phyloP scores from a whole-genome alignment of 176 grass and related monocot genomes.

The Hordeum marinum region DNA sequence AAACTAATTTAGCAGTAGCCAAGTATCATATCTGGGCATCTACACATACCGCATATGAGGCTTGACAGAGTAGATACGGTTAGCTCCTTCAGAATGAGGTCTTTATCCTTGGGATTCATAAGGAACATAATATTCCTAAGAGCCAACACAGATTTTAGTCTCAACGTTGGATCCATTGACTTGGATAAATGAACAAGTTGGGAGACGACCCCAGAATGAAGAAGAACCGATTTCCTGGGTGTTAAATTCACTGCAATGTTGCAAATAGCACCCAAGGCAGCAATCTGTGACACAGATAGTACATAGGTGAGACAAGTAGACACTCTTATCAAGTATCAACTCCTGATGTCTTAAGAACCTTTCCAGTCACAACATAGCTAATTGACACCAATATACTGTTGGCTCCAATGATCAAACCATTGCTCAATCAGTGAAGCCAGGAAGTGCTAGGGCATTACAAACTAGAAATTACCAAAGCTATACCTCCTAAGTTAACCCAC shows the following conservation, averaged over 20 bases:
- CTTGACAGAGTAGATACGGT: conserved; percentile 59
- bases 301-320: not conserved
- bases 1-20: not conserved
- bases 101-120: conserved; percentile 74
- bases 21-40: conserved; percentile 8
- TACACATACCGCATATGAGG: conserved; percentile 78
- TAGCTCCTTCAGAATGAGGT: conserved; percentile 76
- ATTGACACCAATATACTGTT: conserved; percentile 4
- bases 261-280: conserved; percentile 84
- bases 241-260: conserved; percentile 88
- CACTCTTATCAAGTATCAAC: not conserved
- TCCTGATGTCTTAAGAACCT: not conserved
- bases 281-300: conserved; percentile 47
- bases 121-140: conserved; percentile 96
- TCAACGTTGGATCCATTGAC: conserved; percentile 78
- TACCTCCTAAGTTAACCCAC: not conserved
- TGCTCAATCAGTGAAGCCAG: conserved; percentile 1
- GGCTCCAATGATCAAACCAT: not conserved
- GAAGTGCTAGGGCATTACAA: not conserved
- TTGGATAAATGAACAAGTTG: conserved; percentile 79
- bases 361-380: conserved; percentile 1
- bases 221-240: conserved; percentile 65
- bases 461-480: not conserved
- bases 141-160: conserved; percentile 81
- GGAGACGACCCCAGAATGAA: conserved; percentile 63